phyloP scores from a whole-genome alignment of 73 alveolate genomes.

The Effrenium voratum region DNA sequence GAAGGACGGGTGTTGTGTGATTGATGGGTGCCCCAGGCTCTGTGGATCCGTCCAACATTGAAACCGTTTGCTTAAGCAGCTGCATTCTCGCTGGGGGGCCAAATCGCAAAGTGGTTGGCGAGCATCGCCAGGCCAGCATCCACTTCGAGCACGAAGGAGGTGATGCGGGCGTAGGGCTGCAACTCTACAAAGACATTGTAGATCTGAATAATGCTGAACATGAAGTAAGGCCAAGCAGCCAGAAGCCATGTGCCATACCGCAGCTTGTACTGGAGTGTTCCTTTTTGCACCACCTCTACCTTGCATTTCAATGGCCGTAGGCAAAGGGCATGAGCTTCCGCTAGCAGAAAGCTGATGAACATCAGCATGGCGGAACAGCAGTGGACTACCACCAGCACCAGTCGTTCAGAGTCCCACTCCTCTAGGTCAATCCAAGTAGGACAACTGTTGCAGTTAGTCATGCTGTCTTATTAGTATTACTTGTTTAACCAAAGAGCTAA shows the following conservation, averaged over 20 bases:
- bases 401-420: conserved; percentile 24
- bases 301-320: conserved; percentile 1
- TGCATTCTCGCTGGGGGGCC: too few relatives aligned
- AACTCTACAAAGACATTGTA: not conserved
- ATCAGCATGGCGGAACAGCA: conserved; percentile 72
- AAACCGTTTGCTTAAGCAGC: too few relatives aligned
- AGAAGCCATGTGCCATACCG: conserved; percentile 25
- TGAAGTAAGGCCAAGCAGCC: conserved; percentile 23
- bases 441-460: too few relatives aligned
- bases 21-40: too few relatives aligned
- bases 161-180: conserved; percentile 43
- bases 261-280: conserved; percentile 56
- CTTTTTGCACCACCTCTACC: not conserved
- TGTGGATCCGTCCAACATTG: too few relatives aligned
- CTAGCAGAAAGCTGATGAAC: conserved; percentile 40
- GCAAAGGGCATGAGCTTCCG: conserved; percentile 78
- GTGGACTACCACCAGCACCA: conserved; percentile 75
- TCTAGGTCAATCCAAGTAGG: too few relatives aligned
- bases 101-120: conserved; percentile 61
- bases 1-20: too few relatives aligned
- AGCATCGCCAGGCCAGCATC: conserved; percentile 83
- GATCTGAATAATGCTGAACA: conserved; percentile 18
- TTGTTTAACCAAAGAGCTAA: too few relatives aligned
- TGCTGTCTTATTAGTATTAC: too few relatives aligned
- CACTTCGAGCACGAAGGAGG: conserved; percentile 62